Evolutionary conservation across 305 asterid genomes (phyloP).

Genomic region (Rubia tinctorum): DNA sequence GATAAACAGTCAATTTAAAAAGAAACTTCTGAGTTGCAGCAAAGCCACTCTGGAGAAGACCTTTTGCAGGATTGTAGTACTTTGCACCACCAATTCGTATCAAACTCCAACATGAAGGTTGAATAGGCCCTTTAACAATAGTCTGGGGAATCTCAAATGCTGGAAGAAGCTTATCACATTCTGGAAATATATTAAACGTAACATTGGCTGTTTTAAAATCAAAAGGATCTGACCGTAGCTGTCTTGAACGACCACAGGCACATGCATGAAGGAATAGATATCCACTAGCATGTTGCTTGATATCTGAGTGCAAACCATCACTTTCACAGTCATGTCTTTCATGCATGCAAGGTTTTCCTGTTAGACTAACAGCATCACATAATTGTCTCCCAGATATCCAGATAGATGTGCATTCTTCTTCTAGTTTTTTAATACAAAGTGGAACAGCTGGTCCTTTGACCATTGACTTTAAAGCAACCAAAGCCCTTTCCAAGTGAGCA

Average conservation of each 20-base stretch:
- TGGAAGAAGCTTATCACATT: constrained; percentile 94
- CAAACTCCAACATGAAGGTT: constrained; percentile 70
- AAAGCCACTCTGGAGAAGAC: constrained; percentile 93
- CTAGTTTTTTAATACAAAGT: constrained; percentile 51
- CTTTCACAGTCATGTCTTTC: constrained; percentile 52
- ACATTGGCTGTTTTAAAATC: constrained; percentile 81
- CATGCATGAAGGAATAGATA: constrained; percentile 94
- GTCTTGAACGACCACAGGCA: constrained; percentile 96
- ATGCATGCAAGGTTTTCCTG: constrained; percentile 96
- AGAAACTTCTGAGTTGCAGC: constrained; percentile 73
- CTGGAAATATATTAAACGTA: constrained; percentile 47
- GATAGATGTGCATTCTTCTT: constrained; percentile 77
- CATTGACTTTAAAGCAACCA: constrained; percentile 56
- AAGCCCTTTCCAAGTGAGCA: constrained; percentile 69
- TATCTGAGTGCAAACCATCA: constrained; percentile 28
- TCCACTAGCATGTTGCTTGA: constrained; percentile 82
- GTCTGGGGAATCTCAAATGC: constrained; percentile 49
- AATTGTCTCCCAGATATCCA: constrained; percentile 92
- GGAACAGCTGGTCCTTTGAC: constrained; percentile 86
- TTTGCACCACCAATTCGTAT: constrained; percentile 82
- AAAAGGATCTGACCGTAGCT: constrained; percentile 78
- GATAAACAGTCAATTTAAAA: constrained; percentile 57
- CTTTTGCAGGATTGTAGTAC: constrained; percentile 82
- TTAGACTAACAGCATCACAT: constrained; percentile 93
- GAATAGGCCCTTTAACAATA: constrained; percentile 45